Conservation (phyloP, 2,329 filamentous ascomycete genomes). For the Chalaropsis ovoidea region DNA sequence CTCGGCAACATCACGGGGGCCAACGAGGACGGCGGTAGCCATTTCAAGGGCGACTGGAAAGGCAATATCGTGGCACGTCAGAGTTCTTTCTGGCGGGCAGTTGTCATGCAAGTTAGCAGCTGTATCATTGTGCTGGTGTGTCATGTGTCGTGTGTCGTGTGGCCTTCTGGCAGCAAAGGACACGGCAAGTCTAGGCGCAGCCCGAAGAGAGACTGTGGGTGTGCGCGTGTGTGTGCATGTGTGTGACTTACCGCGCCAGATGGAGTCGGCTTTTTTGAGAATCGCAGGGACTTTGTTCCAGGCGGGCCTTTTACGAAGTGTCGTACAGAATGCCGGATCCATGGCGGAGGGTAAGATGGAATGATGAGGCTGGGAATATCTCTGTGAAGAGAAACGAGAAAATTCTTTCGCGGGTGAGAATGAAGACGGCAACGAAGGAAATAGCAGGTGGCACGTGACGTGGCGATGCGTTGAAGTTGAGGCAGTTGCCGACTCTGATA, state of each 20-base stretch:
- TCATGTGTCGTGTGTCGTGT: no score
- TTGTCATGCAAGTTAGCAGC: not conserved
- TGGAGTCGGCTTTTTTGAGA: constrained; percentile 27
- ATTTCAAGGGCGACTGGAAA: constrained; percentile 31
- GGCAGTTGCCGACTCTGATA: not conserved
- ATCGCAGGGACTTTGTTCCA: constrained; percentile 33
- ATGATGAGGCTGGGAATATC: not conserved
- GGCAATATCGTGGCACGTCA: constrained; percentile 40
- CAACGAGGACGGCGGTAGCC: constrained; percentile 12
- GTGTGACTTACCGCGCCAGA: constrained; percentile 30
- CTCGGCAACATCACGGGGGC: constrained; percentile 3
- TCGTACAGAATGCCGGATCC: constrained; percentile 34
- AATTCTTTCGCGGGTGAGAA: not conserved
- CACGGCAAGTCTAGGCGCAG: not conserved
- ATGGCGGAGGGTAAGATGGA: not conserved
- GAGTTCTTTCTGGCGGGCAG: constrained; percentile 33
- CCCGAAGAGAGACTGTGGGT: not conserved
- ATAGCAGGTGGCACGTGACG: not conserved
- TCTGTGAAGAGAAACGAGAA: not conserved
- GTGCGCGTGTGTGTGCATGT: not conserved
- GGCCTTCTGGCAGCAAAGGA: no score
- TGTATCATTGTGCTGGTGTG: not conserved
- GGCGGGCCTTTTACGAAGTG: constrained; percentile 33
- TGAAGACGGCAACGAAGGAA: not conserved
- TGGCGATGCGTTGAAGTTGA: not conserved